These are phyloP conservation scores for Scenedesmus sp. DNA, from an alignment of 163 green algal species.

Conservation along the genomic window DNA sequence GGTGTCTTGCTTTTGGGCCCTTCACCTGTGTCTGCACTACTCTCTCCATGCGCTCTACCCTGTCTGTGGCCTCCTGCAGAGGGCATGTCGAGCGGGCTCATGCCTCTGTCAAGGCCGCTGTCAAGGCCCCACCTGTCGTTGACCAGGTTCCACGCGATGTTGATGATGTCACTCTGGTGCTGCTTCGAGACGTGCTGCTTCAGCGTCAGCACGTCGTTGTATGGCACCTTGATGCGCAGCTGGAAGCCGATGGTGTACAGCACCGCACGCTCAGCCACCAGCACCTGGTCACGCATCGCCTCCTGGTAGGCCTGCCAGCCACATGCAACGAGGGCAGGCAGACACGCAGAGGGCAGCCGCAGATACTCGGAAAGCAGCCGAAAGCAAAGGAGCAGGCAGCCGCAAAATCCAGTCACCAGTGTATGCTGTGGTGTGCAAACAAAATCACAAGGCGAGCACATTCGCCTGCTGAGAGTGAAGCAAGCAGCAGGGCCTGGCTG, in stretches of 20 bases:
- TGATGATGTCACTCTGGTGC: conserved; percentile 14
- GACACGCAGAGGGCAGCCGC: background rate
- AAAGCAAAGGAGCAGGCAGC: background rate
- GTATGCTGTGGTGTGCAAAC: background rate
- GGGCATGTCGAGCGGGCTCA: too few relatives aligned
- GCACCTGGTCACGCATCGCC: conserved; percentile 62
- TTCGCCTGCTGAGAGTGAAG: background rate
- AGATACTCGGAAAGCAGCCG: too few relatives aligned
- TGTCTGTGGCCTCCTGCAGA: too few relatives aligned
- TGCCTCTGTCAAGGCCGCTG: too few relatives aligned
- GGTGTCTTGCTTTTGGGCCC: too few relatives aligned
- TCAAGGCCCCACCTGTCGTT: conserved; percentile 71
- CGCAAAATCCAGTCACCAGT: background rate
- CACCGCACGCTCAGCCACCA: conserved; percentile 69
- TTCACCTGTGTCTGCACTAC: too few relatives aligned
- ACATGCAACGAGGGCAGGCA: background rate
- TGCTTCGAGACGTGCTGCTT: background rate
- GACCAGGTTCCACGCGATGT: conserved; percentile 65
- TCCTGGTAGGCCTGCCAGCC: conserved; percentile 52
- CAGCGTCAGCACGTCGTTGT: conserved; percentile 57
- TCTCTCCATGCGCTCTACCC: too few relatives aligned
- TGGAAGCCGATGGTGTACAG: conserved; percentile 73
- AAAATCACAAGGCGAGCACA: too few relatives aligned
- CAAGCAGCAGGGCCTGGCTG: background rate
- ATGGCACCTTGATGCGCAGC: conserved; percentile 61